Conservation (phyloP, 2,329 filamentous ascomycete species). For the Xylaria sp. region DNA sequence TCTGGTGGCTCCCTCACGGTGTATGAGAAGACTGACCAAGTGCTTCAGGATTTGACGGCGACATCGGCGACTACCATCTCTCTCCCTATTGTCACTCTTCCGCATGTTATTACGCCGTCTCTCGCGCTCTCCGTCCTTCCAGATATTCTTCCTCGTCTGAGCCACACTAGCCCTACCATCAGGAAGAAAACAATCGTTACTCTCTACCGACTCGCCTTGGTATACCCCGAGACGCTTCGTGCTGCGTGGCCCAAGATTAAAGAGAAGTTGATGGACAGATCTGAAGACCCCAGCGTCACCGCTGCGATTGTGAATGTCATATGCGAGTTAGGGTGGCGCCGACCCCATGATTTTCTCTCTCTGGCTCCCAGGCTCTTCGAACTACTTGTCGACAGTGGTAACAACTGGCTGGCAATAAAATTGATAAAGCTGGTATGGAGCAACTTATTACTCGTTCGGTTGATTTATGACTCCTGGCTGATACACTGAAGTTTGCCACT, state of each 20-base stretch:
- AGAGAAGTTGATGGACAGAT: conserved; percentile 88
- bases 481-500: conserved; percentile 79
- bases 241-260: conserved; percentile 98
- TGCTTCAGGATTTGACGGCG: conserved; percentile 74
- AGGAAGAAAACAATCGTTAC: conserved; percentile 97
- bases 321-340: conserved; percentile 93
- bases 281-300: conserved; percentile 92
- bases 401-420: conserved; percentile 99
- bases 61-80: conserved; percentile 80
- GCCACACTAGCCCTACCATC: conserved; percentile 85
- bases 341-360: conserved; percentile 92
- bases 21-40: conserved; percentile 11
- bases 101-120: conserved; percentile 92
- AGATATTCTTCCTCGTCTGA: conserved; percentile 86
- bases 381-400: conserved; percentile 87
- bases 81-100: conserved; percentile 88
- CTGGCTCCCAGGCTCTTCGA: conserved; percentile 93
- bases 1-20: background rate
- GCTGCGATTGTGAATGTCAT: conserved; percentile 97
- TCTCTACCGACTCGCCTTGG: conserved; percentile 89
- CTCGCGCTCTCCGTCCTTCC: conserved; percentile 89
- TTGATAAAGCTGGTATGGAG: conserved; percentile 87
- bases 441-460: background rate
- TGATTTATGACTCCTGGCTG: conserved; percentile 36
- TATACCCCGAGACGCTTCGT: conserved; percentile 94